Percentiles rank a stretch among this genome's conserved stretches.
phyloP scores from a whole-genome alignment of 116 monocot species.

The Cymodocea nodosa region DNA sequence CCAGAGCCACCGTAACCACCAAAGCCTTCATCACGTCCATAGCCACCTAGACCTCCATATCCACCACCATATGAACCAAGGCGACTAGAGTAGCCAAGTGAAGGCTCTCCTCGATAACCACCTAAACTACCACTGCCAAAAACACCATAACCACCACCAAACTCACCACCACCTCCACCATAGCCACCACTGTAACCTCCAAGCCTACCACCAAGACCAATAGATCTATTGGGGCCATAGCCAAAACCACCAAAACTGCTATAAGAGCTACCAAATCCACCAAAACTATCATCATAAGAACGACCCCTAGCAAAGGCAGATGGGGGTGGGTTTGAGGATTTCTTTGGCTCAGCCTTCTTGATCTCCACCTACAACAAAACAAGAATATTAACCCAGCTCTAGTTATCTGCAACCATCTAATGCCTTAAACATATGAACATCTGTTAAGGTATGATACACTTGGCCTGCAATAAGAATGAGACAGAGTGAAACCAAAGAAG shows the following conservation, averaged over 20 bases:
- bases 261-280: constrained; percentile 44
- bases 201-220: constrained; percentile 60
- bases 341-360: constrained; percentile 87
- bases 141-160: constrained; percentile 20
- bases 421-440: not conserved
- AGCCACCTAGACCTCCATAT: constrained; percentile 38
- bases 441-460: not conserved
- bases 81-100: constrained; percentile 23
- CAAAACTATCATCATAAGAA: constrained; percentile 39
- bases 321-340: constrained; percentile 56
- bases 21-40: constrained; percentile 44
- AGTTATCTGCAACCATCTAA: constrained; percentile 11
- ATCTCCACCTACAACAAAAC: constrained; percentile 73
- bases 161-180: constrained; percentile 20
- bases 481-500: not conserved
- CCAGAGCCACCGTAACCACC: constrained; percentile 42
- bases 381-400: constrained; percentile 29
- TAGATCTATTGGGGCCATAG: constrained; percentile 37
- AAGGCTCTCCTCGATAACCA: constrained; percentile 19
- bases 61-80: constrained; percentile 20
- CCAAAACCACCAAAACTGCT: constrained; percentile 41
- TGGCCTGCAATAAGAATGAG: not conserved
- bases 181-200: constrained; percentile 31
- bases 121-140: constrained; percentile 22
- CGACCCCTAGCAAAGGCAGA: constrained; percentile 56